Percentiles rank a stretch among this genome's conserved stretches.
Evolutionary conservation across 306 rosid genomes (phyloP).

Genomic region (Quercus bicolor): DNA sequence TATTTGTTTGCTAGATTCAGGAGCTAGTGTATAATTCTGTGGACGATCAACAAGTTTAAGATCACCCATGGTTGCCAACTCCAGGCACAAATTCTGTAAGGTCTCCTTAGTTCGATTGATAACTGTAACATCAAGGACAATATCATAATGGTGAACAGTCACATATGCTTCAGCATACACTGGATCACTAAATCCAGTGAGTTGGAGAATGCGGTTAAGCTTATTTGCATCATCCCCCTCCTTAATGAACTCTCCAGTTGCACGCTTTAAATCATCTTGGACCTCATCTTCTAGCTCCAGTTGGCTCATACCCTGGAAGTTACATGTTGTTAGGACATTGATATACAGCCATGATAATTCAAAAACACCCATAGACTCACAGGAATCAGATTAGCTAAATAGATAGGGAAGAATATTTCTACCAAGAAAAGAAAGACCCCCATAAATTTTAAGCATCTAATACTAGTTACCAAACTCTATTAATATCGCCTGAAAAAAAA

Average conservation of each 20-base stretch:
- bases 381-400: neutral
- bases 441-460: neutral
- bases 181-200: slow-evolving; percentile 98
- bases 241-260: slow-evolving; percentile 95
- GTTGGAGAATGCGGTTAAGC: slow-evolving; percentile 97
- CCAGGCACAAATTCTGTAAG: slow-evolving; percentile 96
- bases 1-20: slow-evolving; percentile 91
- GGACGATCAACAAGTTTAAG: slow-evolving; percentile 99
- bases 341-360: neutral
- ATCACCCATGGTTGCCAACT: slow-evolving; percentile 98
- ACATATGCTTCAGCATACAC: slow-evolving; percentile 99
- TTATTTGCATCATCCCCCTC: slow-evolving; percentile 84
- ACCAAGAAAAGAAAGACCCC: neutral
- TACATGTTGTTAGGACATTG: neutral
- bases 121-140: slow-evolving; percentile 94
- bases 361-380: neutral
- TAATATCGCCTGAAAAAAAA: neutral
- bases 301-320: slow-evolving; percentile 93
- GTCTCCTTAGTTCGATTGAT: slow-evolving; percentile 96
- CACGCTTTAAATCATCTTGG: slow-evolving; percentile 97
- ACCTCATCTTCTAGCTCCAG: slow-evolving; percentile 99
- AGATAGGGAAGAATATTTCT: neutral
- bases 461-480: neutral
- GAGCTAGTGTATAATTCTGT: slow-evolving; percentile 93
- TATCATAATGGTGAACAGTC: slow-evolving; percentile 95